Evolutionary conservation across 805 yeast genomes (phyloP), one percentile per base, ranked within the genome.

Genomic region (Nakazawaea pomicola): DNA sequence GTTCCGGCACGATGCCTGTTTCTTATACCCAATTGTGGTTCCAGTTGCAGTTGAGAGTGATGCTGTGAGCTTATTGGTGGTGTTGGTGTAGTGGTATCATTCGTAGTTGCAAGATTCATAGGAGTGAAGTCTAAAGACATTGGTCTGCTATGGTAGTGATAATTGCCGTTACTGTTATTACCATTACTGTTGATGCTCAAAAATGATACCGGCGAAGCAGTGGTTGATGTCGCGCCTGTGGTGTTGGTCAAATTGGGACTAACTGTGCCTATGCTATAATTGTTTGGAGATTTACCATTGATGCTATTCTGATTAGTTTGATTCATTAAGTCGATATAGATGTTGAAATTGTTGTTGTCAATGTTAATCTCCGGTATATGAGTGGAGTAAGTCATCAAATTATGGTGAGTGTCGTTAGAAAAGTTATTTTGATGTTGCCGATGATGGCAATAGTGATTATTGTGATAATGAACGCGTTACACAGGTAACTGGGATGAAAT

Each of bases 1-100:
- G 95, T 85, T 2, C 93, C 93, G 2, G 93, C 84, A 48, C 95
- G 70, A 33, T 83, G 77, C 46, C 93, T 70, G 12, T 76, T 67
- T 50, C 77, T 63, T 39, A 65, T 56, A 2, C 74, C 68, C 50
- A 68, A 49, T 49, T 58, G 55, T 46, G 60, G 33, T 14, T 32
- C n/a, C n/a, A n/a, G n/a, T n/a, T n/a, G n/a, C n/a, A n/a, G n/a
- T n/a, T n/a, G n/a, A n/a, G 36, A 15, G 38, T 8, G 12, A 19
- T n/a, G 18, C 17, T 17, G 6, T n/a, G 25, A 8, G 38, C 25
- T 10, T 23, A 10, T 10, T 23, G 25, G 10, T 19, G 36, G 17
- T 19, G 36, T 33, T 20, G 25, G n/a, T 19, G 27, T 33, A 6
- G 36, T 20, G 7, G 27, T n/a, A 20, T 21, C 12, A 10, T 18